Evolutionary conservation across 2,329 filamentous ascomycete species (phyloP), one percentile per base, ranked within the genome.

Genomic region (Leptodontidium sp.): DNA sequence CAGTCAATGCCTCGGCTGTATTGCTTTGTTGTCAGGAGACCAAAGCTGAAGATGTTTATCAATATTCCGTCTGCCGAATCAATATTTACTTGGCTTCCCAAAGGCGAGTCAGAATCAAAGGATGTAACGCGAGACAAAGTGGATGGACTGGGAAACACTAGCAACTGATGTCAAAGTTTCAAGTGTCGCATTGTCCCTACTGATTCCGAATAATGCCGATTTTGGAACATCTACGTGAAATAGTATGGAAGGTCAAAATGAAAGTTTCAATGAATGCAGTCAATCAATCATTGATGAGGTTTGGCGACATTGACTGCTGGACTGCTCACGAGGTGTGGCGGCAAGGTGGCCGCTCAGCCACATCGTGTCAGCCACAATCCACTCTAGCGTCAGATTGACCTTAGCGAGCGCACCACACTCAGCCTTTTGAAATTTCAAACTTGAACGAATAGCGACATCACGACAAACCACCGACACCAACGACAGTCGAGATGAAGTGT

Each of bases 401-500:
- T 35, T 38, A 64, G 43, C 45, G 61, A 35, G n/a, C 49, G 38
- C 40, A 53, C 43, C 35, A 40, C 35, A 53, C 57, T 43, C 35
- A 59, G 57, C 38, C 57, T 43, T 64, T 43, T 38, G 7, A 21
- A 43, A 53, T 53, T 53, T 43, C 49, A 17, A 47, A 21, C 45
- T 38, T 12, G 38, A 45, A 26, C 24, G 49, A 53, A 53, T 29
- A 64, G 45, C 68, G 62, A 72, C 71, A 62, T 71, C 68, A 77
- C 74, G 72, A 75, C 73, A 72, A 76, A 71, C 70, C 67, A 70
- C 68, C 76, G 70, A 74, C 75, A 76, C 73, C 71, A 71, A 72
- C 76, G 70, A 76, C 73, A 75, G 71, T 75, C 77, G 76, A 74
- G 68, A 80, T 80, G 79, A 80, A 80, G 77, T 80, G 78, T 80